These are phyloP conservation scores for Crithidia brevicula DNA, from an alignment of 208 protist genomes.

Conservation along the genomic window DNA sequence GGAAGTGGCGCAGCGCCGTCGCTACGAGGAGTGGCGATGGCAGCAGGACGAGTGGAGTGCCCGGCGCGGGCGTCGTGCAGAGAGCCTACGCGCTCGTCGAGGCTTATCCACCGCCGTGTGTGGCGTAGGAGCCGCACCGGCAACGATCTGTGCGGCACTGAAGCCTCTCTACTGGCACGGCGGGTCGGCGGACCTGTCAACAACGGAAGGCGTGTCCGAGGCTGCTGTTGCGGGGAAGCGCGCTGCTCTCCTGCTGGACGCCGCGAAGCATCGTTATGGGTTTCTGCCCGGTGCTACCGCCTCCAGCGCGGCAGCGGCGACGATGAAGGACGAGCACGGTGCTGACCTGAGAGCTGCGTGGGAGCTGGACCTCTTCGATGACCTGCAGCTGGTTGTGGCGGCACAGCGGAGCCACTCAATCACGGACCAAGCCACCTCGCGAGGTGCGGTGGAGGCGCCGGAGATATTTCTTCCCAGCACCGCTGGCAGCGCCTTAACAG, in stretches of 20 bases:
- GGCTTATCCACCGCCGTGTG: constrained; percentile 1
- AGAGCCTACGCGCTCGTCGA: too few relatives aligned
- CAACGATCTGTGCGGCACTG: constrained; percentile 4
- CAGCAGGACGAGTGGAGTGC: background rate
- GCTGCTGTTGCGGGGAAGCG: background rate
- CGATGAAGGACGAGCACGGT: background rate
- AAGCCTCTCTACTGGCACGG: constrained; percentile 20
- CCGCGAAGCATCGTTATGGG: background rate
- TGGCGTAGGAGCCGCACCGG: constrained; percentile 11
- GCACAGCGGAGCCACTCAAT: constrained; percentile 10
- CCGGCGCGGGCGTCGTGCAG: background rate
- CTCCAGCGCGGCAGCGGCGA: background rate
- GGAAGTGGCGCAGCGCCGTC: constrained; percentile 29
- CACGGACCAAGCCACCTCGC: constrained; percentile 15
- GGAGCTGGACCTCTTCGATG: constrained; percentile 56
- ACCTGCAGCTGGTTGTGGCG: constrained; percentile 30
- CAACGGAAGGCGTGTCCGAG: too few relatives aligned
- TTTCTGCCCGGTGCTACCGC: background rate
- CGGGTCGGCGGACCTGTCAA: background rate
- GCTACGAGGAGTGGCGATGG: constrained; percentile 20
- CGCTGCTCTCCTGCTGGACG: background rate
- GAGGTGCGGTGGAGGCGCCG: constrained; percentile 17
- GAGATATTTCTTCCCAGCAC: background rate
- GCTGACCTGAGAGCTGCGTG: constrained; percentile 21
- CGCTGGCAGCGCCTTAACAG: background rate